A percentile compares a stretch with the other conserved stretches of the same genome.
Evolutionary conservation across 352 stramenopile genomes (phyloP).

Genomic region (Globisporangium iwayamae): DNA sequence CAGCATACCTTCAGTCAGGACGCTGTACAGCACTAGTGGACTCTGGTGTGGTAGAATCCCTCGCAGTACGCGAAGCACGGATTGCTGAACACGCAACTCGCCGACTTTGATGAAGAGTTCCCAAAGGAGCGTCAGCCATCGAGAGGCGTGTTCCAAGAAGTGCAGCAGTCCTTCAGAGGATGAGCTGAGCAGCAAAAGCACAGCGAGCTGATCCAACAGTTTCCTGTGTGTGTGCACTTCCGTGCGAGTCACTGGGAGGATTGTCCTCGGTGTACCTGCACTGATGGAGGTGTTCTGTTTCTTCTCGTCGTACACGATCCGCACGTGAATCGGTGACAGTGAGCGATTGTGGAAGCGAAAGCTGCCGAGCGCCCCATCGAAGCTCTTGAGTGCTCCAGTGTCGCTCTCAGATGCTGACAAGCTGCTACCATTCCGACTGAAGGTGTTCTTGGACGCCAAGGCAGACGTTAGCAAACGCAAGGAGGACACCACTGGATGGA

Average conservation of each 20-base stretch:
- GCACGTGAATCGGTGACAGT: conserved; percentile 90
- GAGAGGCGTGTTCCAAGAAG: conserved; percentile 27
- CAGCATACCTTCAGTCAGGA: conserved; percentile 13
- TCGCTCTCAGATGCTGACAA: not conserved
- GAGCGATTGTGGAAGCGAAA: conserved; percentile 89
- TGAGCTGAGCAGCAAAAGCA: conserved; percentile 40
- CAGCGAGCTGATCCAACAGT: conserved; percentile 30
- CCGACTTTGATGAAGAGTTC: conserved; percentile 35
- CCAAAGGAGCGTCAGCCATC: conserved; percentile 62
- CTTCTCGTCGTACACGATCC: conserved; percentile 87
- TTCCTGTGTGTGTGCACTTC: not conserved
- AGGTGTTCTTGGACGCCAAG: conserved; percentile 4
- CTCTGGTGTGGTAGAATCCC: conserved; percentile 33
- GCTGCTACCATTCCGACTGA: not conserved
- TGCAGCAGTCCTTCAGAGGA: conserved; percentile 51
- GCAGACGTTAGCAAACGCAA: conserved; percentile 3
- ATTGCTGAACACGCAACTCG: conserved; percentile 63
- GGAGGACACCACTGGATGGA: not conserved
- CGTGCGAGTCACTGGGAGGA: not conserved
- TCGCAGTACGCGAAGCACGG: conserved; percentile 47
- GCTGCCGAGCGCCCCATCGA: conserved; percentile 83
- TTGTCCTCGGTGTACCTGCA: not conserved
- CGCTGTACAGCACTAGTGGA: conserved; percentile 22
- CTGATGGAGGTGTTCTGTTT: conserved; percentile 15
- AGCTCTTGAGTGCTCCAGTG: conserved; percentile 29